Conservation (phyloP, 495 filamentous ascomycete genomes). For the Immersiella caudata region DNA sequence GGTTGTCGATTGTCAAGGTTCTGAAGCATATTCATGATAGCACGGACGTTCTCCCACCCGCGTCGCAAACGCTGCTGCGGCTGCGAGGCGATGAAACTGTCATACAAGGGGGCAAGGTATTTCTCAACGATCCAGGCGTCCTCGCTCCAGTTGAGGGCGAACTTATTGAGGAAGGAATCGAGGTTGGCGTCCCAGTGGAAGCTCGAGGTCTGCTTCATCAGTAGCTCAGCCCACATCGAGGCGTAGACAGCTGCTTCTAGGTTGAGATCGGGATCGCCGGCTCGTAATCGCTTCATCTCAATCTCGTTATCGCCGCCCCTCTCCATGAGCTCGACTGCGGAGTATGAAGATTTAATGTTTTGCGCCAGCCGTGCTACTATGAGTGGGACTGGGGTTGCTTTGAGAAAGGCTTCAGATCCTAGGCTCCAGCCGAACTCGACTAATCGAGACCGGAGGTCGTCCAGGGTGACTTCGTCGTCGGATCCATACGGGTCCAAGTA, state of each 20-base stretch:
- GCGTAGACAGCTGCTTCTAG: constrained; percentile 72
- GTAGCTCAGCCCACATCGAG: constrained; percentile 72
- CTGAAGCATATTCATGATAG: constrained; percentile 61
- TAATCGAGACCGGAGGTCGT: constrained; percentile 62
- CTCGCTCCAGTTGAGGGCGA: constrained; percentile 68
- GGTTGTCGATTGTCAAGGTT: constrained; percentile 64
- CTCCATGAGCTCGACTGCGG: constrained; percentile 35
- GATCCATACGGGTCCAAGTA: constrained; percentile 84
- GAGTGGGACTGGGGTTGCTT: constrained; percentile 60
- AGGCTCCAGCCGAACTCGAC: constrained; percentile 61
- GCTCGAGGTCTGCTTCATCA: constrained; percentile 56
- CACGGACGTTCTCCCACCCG: constrained; percentile 34
- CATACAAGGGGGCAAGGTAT: constrained; percentile 63
- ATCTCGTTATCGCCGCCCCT: constrained; percentile 13
- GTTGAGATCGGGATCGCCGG: constrained; percentile 50
- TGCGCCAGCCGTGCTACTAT: constrained; percentile 76
- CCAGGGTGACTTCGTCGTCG: constrained; percentile 63
- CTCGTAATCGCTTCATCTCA: constrained; percentile 43
- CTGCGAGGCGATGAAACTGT: constrained; percentile 33
- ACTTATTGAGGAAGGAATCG: constrained; percentile 64
- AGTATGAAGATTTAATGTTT: constrained; percentile 67
- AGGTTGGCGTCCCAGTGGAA: constrained; percentile 51
- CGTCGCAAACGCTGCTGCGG: constrained; percentile 22
- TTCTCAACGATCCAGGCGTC: constrained; percentile 69
- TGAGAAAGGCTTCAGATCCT: constrained; percentile 60